Percentiles rank a stretch among this genome's conserved stretches.
Evolutionary conservation across 345 rosid genomes (phyloP).

Genomic region (Brassica juncea): DNA sequence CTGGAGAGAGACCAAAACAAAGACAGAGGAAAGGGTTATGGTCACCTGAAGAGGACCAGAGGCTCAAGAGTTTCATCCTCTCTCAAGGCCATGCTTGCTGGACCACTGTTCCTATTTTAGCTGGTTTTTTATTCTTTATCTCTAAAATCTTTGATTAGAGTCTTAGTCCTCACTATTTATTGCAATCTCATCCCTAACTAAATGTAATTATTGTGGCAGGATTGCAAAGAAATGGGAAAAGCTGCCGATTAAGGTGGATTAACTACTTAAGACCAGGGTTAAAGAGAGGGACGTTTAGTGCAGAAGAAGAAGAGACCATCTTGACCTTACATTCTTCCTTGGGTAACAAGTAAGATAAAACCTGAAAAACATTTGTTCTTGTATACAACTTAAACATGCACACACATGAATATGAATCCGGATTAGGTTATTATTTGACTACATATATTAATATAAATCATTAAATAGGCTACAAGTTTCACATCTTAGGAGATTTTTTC

Average conservation of each 20-base stretch:
- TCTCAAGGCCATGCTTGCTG: slow-evolving; percentile 81
- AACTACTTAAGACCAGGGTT: slow-evolving; percentile 91
- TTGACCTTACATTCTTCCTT: slow-evolving; percentile 63
- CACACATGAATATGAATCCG: neutral
- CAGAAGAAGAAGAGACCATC: slow-evolving; percentile 70
- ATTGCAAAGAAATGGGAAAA: slow-evolving; percentile 85
- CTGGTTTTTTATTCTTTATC: slow-evolving; percentile 52
- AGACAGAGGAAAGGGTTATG: slow-evolving; percentile 87
- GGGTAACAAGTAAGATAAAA: slow-evolving; percentile 79
- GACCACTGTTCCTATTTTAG: slow-evolving; percentile 82
- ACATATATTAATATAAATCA: neutral
- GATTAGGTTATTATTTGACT: neutral
- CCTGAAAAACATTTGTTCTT: neutral
- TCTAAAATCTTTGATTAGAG: neutral
- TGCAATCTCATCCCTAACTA: neutral
- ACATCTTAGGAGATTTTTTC: neutral
- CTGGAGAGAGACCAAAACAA: slow-evolving; percentile 59
- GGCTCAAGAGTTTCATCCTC: slow-evolving; percentile 62
- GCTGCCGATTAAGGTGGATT: slow-evolving; percentile 94
- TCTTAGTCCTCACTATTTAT: neutral
- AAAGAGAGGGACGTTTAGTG: slow-evolving; percentile 63
- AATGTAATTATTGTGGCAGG: slow-evolving; percentile 46
- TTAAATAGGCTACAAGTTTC: neutral
- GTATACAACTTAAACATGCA: neutral
- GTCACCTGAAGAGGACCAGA: slow-evolving; percentile 97